These are phyloP conservation scores for Neofusicoccum sp. DNA, from an alignment of 2,329 filamentous ascomycete genomes.

Conservation along the genomic window DNA sequence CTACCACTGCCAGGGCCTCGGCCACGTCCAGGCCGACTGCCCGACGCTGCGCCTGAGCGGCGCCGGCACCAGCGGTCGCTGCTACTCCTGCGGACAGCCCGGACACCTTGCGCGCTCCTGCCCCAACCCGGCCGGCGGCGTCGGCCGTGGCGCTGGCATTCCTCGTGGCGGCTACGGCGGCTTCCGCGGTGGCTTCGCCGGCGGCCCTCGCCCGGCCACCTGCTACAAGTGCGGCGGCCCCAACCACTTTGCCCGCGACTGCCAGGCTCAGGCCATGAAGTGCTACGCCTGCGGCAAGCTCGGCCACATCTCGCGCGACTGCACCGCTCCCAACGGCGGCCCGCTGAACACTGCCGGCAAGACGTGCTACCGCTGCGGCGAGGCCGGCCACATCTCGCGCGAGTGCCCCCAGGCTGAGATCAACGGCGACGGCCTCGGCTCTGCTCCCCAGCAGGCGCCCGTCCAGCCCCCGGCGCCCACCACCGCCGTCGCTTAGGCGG, in stretches of 20 bases:
- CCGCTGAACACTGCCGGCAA: conserved; percentile 94
- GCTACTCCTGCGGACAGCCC: conserved; percentile 93
- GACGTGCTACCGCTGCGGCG: conserved; percentile 97
- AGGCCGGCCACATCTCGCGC: conserved; percentile 92
- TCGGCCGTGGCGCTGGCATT: conserved; percentile 62
- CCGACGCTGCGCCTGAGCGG: conserved; percentile 89
- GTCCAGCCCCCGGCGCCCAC: conserved; percentile 43
- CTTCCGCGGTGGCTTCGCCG: conserved; percentile 72
- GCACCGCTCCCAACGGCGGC: conserved; percentile 93
- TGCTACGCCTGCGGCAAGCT: conserved; percentile 97
- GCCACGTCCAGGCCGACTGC: conserved; percentile 98
- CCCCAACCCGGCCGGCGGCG: conserved; percentile 70
- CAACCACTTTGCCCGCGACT: conserved; percentile 98
- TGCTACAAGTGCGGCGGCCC: conserved; percentile 76
- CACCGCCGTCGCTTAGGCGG: conserved; percentile 36
- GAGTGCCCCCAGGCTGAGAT: conserved; percentile 80
- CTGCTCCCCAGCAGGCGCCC: conserved; percentile 33
- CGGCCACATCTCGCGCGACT: conserved; percentile 90
- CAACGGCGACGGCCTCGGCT: conserved; percentile 40
- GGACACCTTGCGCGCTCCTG: conserved; percentile 93
- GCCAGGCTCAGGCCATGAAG: conserved; percentile 98
- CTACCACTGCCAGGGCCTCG: conserved; percentile 98
- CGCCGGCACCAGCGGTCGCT: conserved; percentile 76
- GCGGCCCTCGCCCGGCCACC: conserved; percentile 63
- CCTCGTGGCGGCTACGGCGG: conserved; percentile 69